phyloP scores from a whole-genome alignment of 331 rosid species.

The Malus hybrid region DNA sequence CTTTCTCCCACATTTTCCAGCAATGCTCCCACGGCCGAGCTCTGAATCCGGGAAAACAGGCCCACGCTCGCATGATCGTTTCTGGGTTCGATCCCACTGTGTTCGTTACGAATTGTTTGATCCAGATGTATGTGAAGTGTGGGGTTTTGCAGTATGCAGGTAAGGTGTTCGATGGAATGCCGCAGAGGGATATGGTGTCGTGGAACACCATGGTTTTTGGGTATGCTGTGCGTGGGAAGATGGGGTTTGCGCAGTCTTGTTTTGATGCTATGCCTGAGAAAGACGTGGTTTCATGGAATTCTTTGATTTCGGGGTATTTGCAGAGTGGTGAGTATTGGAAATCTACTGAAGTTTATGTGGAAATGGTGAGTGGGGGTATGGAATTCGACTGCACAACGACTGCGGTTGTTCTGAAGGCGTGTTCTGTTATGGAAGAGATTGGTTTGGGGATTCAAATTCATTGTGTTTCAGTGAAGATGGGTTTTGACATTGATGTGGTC shows the following conservation, averaged over 20 bases:
- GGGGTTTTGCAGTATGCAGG: slow-evolving; percentile 26
- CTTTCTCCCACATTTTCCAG: background rate
- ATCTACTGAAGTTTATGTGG: slow-evolving; percentile 22
- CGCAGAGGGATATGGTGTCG: slow-evolving; percentile 21
- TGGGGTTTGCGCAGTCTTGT: slow-evolving; percentile 33
- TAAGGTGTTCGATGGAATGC: background rate
- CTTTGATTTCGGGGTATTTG: background rate
- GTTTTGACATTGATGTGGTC: background rate
- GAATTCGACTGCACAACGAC: slow-evolving; percentile 31
- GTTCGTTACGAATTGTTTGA: slow-evolving; percentile 57
- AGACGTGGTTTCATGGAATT: slow-evolving; percentile 50
- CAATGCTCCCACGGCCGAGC: background rate
- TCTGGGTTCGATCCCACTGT: slow-evolving; percentile 59
- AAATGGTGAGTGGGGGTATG: slow-evolving; percentile 29
- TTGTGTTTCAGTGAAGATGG: background rate
- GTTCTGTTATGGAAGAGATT: slow-evolving; percentile 37
- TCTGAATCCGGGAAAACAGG: slow-evolving; percentile 42
- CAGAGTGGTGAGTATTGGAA: slow-evolving; percentile 29
- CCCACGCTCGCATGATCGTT: slow-evolving; percentile 53
- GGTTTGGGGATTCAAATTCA: slow-evolving; percentile 31
- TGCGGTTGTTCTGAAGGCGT: slow-evolving; percentile 40
- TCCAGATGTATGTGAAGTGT: slow-evolving; percentile 50
- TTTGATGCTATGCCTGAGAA: slow-evolving; percentile 45
- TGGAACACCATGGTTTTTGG: slow-evolving; percentile 80
- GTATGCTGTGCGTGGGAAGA: slow-evolving; percentile 38